Conservation (phyloP, 768 basidiomycete species). For the Lactifluus piperatus region DNA sequence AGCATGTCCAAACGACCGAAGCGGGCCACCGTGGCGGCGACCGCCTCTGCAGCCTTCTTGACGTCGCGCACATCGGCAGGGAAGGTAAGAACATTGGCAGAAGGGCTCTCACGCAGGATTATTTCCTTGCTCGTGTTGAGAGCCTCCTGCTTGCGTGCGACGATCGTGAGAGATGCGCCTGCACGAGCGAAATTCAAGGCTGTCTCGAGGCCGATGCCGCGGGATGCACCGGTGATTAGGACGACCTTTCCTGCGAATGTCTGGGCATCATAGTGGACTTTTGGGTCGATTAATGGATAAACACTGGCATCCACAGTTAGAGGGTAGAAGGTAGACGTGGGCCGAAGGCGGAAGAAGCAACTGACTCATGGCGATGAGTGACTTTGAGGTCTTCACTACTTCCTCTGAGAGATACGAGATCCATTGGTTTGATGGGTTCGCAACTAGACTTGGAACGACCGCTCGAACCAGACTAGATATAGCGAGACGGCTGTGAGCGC, state of each 20-base stretch:
- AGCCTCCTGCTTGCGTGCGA: conserved; percentile 18
- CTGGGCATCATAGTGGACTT: conserved; percentile 12
- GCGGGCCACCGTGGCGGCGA: conserved; percentile 18
- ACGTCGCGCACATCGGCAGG: conserved; percentile 23
- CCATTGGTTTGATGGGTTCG: too few species aligned
- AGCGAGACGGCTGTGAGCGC: too few species aligned
- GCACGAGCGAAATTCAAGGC: conserved; percentile 25
- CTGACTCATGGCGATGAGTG: too few species aligned
- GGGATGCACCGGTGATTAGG: conserved; percentile 24
- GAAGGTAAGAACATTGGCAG: conserved; percentile 19
- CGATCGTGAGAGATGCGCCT: conserved; percentile 24
- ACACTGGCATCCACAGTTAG: too few species aligned
- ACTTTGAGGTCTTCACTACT: too few species aligned
- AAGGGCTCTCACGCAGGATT: conserved; percentile 13
- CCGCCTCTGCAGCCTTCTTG: conserved; percentile 21
- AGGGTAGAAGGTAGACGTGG: too few species aligned
- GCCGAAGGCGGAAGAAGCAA: too few species aligned
- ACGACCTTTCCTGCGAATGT: conserved; percentile 24
- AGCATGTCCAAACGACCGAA: conserved; percentile 27
- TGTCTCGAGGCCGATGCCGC: conserved; percentile 25
- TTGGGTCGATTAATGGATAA: conserved; percentile 26
- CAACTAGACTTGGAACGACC: too few species aligned
- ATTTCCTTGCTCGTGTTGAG: conserved; percentile 21
- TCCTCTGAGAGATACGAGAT: too few species aligned
- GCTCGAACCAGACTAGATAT: too few species aligned